Evolutionary conservation across 2,329 filamentous ascomycete species (phyloP), one percentile per base, ranked within the genome.

Genomic region (Talaromyces funiculosus): DNA sequence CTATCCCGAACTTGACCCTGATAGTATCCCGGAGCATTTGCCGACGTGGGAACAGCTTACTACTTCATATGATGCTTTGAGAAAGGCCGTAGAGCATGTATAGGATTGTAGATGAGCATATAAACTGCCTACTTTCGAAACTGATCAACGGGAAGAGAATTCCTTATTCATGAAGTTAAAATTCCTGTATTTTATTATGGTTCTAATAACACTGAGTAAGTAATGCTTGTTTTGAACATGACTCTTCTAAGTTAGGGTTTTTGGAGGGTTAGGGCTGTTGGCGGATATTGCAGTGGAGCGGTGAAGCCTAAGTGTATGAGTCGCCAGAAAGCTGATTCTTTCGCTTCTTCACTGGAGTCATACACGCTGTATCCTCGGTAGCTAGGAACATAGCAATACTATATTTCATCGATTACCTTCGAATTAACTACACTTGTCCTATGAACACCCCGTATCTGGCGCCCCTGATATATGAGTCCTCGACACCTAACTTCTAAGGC

Each of bases 21-120:
- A 57, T 8, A 47, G 20, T 26, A 38, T 57, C 22, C 31, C 55
- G 12, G 55, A 57, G 31, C 29, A 57, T 35, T 57, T 57, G 42
- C 55, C 55, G 43, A n/a, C 29, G 9, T 57, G 55, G 55, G 55
- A 57, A 3, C n/a, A 38, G 9, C 9, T 57, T 31, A 49, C 45
- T 20, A 49, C 42, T 29, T 57, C 55, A 22, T 3, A 38, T 22
- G 55, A 57, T 18, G 26, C 22, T 12, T 14, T 57, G 42, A 38
- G 45, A 16, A 38, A 37, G 26, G 55, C 55, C 18, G 38, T 49
- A 57, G 42, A 47, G 38, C 49, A 54, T 54, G 22, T 40, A 24
- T 18, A 40, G 20, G 24, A 37, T 18, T 12, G 26, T 54, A 42
- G 20, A 38, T 37, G 35, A n/a, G 1, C 20, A 18, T 37, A 22